Base-by-base conservation (phyloP, 2,329 filamentous ascomycete genomes). In the Fusarium globosum region DNA sequence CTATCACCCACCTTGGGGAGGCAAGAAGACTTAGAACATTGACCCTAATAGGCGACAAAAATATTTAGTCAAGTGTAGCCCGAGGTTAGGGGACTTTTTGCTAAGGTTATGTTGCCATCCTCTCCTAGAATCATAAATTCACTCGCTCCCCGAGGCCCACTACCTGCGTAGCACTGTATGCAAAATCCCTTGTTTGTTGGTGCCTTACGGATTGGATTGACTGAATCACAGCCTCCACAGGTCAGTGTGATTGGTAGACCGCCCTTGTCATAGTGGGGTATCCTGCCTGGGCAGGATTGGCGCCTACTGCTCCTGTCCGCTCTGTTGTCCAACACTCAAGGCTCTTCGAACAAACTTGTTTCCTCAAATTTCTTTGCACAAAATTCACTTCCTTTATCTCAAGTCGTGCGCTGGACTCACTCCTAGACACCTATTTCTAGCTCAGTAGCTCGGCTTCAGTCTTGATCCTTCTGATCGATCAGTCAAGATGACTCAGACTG, bases 391-490 rank as follows among this genome's bases (percentile, higher is more conserved):
- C 11, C 11, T 45, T 4, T 15, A 18, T 23, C n/a, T 16, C 14
- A 16, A 0, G 2, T n/a, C 10, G 7, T 16, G 10, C 11, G 2
- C 7, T 30, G 4, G 1, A 9, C 2, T n/a, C 7, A 4, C 7
- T n/a, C n/a, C 1, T 13, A 13, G 20, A 4, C 13, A 28, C 9
- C 18, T 30, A 3, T n/a, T 30, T 7, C 28, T 4, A n/a, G 5
- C 11, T 18, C 5, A 21, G 0, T 18, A 1, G 10, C 16, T 18
- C 7, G 0, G 6, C 33, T 8, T 53, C 18, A 26, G 13, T 14
- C 20, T 38, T 15, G 1, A 23, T 36, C 13, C 18, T 36, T 15
- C 6, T 21, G 12, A 12, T 28, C 23, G 9, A 4, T 6, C 23
- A 7, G n/a, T 20, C 4, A 28, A 39, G 20, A 53, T 53, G 51